Percentiles rank a stretch among this genome's conserved stretches.
Evolutionary conservation across 208 protist species (phyloP).

Genomic region (Sergeia podlipaevii): DNA sequence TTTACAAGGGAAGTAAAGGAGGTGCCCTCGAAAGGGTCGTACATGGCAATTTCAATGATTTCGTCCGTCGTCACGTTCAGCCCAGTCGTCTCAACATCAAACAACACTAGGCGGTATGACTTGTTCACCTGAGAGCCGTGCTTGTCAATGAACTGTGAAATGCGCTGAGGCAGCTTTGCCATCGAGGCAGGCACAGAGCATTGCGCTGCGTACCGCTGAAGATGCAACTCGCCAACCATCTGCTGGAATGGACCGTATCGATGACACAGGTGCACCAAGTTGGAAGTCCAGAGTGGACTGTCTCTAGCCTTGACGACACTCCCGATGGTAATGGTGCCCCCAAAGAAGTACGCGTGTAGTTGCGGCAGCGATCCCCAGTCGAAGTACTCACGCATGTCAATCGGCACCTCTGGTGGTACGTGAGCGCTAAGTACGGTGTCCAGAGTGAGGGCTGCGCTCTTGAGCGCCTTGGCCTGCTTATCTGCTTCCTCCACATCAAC

Average conservation of each 20-base stretch:
- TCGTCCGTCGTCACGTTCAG: slow-evolving; percentile 73
- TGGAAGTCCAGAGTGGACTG: slow-evolving; percentile 51
- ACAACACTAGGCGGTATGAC: slow-evolving; percentile 63
- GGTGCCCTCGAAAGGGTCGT: slow-evolving; percentile 73
- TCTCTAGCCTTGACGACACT: not conserved
- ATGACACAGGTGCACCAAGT: slow-evolving; percentile 76
- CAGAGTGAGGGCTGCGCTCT: slow-evolving; percentile 39
- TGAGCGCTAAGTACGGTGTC: slow-evolving; percentile 56
- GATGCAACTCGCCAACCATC: slow-evolving; percentile 51
- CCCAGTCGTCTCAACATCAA: slow-evolving; percentile 88
- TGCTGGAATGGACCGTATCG: slow-evolving; percentile 45
- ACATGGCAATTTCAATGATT: slow-evolving; percentile 83
- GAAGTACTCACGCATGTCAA: slow-evolving; percentile 63
- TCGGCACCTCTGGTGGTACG: slow-evolving; percentile 57
- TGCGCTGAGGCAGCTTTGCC: slow-evolving; percentile 26
- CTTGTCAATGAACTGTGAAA: slow-evolving; percentile 29
- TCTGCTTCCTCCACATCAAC: slow-evolving; percentile 62
- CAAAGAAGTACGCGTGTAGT: slow-evolving; percentile 73
- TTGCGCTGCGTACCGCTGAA: slow-evolving; percentile 73
- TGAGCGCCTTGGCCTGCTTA: slow-evolving; percentile 45
- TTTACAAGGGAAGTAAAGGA: slow-evolving; percentile 79
- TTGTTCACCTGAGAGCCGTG: slow-evolving; percentile 18
- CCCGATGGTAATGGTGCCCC: slow-evolving; percentile 59
- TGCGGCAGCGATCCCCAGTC: slow-evolving; percentile 78
- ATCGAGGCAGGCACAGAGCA: slow-evolving; percentile 22